phyloP scores from a whole-genome alignment of 352 stramenopile genomes.

The Aphanomyces cochlioides region DNA sequence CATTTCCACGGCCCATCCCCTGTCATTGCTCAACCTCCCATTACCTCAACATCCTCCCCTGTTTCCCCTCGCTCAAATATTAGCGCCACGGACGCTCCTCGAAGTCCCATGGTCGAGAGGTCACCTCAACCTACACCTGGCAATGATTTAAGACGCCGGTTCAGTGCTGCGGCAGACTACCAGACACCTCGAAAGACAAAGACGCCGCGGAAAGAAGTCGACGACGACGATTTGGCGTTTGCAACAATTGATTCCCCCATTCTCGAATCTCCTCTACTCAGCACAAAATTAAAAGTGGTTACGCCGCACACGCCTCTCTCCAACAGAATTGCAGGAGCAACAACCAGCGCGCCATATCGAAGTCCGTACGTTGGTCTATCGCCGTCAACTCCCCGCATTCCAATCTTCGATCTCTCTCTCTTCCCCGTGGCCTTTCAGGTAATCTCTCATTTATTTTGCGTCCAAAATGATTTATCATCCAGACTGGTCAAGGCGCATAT shows the following conservation, averaged over 20 bases:
- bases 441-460: neutral
- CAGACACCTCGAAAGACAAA: slow-evolving; percentile 18
- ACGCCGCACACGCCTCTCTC: slow-evolving; percentile 78
- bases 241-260: slow-evolving; percentile 5
- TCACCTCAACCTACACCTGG: neutral
- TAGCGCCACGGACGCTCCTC: neutral
- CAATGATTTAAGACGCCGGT: slow-evolving; percentile 14
- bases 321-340: slow-evolving; percentile 77
- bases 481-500: slow-evolving; percentile 73
- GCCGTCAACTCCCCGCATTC: slow-evolving; percentile 49
- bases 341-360: slow-evolving; percentile 54
- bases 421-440: slow-evolving; percentile 77
- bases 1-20: neutral
- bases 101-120: neutral
- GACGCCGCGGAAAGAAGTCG: neutral
- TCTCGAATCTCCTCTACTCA: slow-evolving; percentile 69
- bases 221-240: slow-evolving; percentile 7
- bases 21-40: neutral
- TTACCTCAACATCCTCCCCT: neutral
- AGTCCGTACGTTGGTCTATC: slow-evolving; percentile 59
- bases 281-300: slow-evolving; percentile 78
- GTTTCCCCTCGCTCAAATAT: neutral
- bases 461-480: neutral
- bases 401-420: slow-evolving; percentile 66
- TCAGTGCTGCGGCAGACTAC: slow-evolving; percentile 21